phyloP scores from a whole-genome alignment of 2,329 filamentous ascomycete species.

The Clonostachys rhizophaga region DNA sequence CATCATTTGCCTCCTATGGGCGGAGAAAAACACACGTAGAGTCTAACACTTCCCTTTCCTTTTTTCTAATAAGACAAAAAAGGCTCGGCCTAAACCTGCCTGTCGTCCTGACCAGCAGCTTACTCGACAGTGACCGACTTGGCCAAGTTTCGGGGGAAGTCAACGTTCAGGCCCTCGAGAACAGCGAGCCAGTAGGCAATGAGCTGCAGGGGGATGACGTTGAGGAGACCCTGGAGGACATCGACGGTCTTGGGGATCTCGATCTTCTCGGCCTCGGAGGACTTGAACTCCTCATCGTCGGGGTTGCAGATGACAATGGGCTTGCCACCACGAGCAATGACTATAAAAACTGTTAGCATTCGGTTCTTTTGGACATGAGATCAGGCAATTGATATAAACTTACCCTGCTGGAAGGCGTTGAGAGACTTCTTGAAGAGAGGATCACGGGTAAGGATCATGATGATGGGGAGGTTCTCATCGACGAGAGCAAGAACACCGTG shows the following conservation, averaged over 20 bases:
- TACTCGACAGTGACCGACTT: constrained; percentile 99
- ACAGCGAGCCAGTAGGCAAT: constrained; percentile 99
- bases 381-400: constrained; percentile 15
- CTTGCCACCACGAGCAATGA: constrained; percentile 91
- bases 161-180: constrained; percentile 91
- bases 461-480: constrained; percentile 97
- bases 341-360: constrained; percentile 35
- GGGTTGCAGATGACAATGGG: constrained; percentile 99
- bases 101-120: constrained; percentile 12
- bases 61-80: too few species aligned
- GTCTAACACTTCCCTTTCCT: too few species aligned
- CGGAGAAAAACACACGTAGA: too few species aligned
- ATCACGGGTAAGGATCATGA: constrained; percentile 98
- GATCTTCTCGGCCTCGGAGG: constrained; percentile 90
- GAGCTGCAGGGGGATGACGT: constrained; percentile 94
- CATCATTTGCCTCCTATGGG: too few species aligned
- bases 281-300: constrained; percentile 81
- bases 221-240: constrained; percentile 91
- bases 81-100: too few species aligned
- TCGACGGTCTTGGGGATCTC: constrained; percentile 96
- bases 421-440: constrained; percentile 97
- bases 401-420: constrained; percentile 97
- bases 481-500: constrained; percentile 96
- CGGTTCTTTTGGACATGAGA: not conserved
- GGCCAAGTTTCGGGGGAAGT: constrained; percentile 97